Conservation (phyloP, 257 asterid species). For the Prunella vulgaris region DNA sequence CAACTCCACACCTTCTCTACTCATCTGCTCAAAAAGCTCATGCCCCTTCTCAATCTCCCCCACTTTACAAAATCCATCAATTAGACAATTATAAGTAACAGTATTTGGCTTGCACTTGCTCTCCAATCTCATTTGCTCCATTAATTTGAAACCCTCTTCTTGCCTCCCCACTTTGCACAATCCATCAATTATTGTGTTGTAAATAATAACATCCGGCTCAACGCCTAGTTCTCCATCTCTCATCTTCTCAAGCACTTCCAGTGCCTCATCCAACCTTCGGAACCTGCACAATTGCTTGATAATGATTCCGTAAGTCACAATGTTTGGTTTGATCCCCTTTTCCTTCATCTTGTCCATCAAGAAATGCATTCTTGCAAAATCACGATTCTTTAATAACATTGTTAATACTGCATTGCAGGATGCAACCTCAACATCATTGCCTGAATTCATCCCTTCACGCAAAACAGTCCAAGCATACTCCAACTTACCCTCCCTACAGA, state of each 20-base stretch:
- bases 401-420: constrained; percentile 63
- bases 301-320: constrained; percentile 62
- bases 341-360: constrained; percentile 75
- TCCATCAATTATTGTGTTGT: constrained; percentile 73
- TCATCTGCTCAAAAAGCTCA: constrained; percentile 61
- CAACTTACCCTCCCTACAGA: constrained; percentile 43
- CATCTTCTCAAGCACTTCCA: constrained; percentile 65
- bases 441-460: constrained; percentile 44
- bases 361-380: constrained; percentile 62
- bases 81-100: constrained; percentile 58
- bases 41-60: constrained; percentile 61
- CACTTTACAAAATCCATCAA: constrained; percentile 78
- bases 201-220: constrained; percentile 57
- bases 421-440: constrained; percentile 34
- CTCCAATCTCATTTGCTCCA: constrained; percentile 58
- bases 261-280: constrained; percentile 61
- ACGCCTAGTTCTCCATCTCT: constrained; percentile 38
- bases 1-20: constrained; percentile 32
- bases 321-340: constrained; percentile 50
- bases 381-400: constrained; percentile 39
- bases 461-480: constrained; percentile 62
- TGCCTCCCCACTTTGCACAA: constrained; percentile 84
- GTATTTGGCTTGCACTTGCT: constrained; percentile 45
- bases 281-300: constrained; percentile 61
- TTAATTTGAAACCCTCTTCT: constrained; percentile 58